Evolutionary conservation across 352 stramenopile species (phyloP).

Genomic region (Peronospora destructor): DNA sequence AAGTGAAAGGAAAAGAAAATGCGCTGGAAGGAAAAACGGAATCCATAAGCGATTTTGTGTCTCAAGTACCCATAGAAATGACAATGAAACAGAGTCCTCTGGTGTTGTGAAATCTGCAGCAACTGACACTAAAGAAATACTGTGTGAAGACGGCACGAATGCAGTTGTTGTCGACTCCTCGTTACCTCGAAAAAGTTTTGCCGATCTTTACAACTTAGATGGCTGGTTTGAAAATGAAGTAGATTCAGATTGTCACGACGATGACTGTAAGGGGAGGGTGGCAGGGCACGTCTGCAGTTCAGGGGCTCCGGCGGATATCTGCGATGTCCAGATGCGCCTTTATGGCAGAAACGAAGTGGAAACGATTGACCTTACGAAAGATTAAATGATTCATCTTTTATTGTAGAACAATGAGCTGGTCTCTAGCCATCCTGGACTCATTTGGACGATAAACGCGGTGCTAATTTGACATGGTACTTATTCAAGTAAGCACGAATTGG

Average conservation of each 20-base stretch:
- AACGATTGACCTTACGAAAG: constrained; percentile 25
- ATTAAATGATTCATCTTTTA: constrained; percentile 7
- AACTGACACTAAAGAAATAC: neutral
- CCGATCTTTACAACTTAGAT: constrained; percentile 17
- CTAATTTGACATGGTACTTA: constrained; percentile 39
- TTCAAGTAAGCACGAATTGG: constrained; percentile 49
- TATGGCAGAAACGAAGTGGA: constrained; percentile 1
- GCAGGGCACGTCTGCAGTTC: neutral
- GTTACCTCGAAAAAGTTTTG: constrained; percentile 1
- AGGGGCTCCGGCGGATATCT: neutral
- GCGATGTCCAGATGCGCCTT: neutral
- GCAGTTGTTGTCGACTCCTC: constrained; percentile 3
- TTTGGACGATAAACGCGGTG: constrained; percentile 21
- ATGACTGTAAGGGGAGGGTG: neutral
- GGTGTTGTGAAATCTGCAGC: neutral
- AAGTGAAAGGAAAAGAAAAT: constrained; percentile 5
- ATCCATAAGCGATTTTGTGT: constrained; percentile 6
- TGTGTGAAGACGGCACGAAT: neutral
- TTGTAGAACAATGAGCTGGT: neutral
- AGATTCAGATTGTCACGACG: neutral
- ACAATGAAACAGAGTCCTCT: neutral
- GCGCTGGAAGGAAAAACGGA: neutral
- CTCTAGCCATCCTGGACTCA: constrained; percentile 14
- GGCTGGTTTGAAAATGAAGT: constrained; percentile 33
- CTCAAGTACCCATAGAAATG: neutral